Evolutionary conservation across 768 basidiomycete genomes (phyloP).

Genomic region (Suillus ampliporus): DNA sequence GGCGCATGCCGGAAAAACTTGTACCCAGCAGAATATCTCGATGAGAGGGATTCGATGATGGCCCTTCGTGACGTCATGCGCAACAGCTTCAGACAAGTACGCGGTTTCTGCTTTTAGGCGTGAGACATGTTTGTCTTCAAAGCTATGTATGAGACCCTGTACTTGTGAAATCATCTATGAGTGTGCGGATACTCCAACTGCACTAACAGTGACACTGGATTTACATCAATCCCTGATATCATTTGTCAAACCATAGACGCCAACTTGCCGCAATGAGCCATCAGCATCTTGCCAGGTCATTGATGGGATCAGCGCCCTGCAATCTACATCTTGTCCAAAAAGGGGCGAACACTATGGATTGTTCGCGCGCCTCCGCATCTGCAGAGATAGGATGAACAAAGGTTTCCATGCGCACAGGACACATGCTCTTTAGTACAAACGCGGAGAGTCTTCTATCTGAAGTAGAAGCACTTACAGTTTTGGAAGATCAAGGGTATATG

Average conservation of each 20-base stretch:
- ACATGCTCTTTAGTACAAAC: neutral
- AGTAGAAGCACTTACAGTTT: neutral
- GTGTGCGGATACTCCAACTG: too few species aligned
- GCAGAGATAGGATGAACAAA: neutral
- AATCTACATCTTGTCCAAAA: neutral
- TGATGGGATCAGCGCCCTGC: neutral
- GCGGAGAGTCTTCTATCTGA: neutral
- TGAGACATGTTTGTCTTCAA: neutral
- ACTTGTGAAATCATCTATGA: neutral
- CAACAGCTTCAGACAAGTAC: neutral
- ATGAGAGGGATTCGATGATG: neutral
- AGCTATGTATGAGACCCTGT: too few species aligned
- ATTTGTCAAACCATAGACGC: neutral
- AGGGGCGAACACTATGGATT: neutral
- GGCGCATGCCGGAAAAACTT: conserved; percentile 1
- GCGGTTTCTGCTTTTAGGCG: neutral
- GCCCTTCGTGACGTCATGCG: neutral
- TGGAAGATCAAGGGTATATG: neutral
- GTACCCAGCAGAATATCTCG: neutral
- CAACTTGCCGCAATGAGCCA: neutral
- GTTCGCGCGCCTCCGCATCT: neutral
- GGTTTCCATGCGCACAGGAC: conserved; percentile 2
- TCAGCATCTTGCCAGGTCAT: neutral
- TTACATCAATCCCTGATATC: neutral
- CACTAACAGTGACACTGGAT: neutral